Conservation (phyloP, 2,329 filamentous ascomycete species). For the Botrytis galanthina region DNA sequence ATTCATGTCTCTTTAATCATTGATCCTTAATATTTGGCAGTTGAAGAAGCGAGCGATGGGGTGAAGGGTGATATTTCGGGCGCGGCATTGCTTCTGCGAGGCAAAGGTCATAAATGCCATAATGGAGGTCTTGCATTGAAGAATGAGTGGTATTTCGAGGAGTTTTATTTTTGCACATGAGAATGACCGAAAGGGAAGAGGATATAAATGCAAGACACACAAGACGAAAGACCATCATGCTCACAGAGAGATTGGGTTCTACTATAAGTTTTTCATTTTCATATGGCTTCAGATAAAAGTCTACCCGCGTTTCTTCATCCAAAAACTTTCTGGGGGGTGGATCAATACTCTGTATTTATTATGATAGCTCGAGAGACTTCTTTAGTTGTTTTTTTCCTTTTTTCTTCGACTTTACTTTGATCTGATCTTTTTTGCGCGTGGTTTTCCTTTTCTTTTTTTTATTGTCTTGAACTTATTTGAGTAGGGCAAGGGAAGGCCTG, state of each 20-base stretch:
- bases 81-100: slow-evolving; percentile 19
- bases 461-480: neutral
- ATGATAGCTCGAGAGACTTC: slow-evolving; percentile 17
- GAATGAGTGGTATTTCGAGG: slow-evolving; percentile 16
- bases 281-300: neutral
- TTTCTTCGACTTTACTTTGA: slow-evolving; percentile 9
- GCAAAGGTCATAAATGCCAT: slow-evolving; percentile 9
- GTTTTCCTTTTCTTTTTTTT: neutral
- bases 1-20: slow-evolving; percentile 24
- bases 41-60: slow-evolving; percentile 10
- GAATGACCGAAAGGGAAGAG: slow-evolving; percentile 5
- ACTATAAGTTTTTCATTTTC: neutral
- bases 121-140: slow-evolving; percentile 16
- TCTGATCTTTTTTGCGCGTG: neutral
- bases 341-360: slow-evolving; percentile 23
- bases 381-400: neutral
- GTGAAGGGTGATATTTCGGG: slow-evolving; percentile 11
- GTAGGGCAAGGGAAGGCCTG: neutral
- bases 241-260: slow-evolving; percentile 5
- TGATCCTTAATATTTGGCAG: slow-evolving; percentile 22
- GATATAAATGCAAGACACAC: neutral
- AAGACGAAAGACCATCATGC: slow-evolving; percentile 1
- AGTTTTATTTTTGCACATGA: slow-evolving; percentile 19
- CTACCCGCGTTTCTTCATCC: neutral
- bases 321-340: neutral